Base-by-base conservation (phyloP, 148 eudicot species). In the Vaccinium darrowii region DNA sequence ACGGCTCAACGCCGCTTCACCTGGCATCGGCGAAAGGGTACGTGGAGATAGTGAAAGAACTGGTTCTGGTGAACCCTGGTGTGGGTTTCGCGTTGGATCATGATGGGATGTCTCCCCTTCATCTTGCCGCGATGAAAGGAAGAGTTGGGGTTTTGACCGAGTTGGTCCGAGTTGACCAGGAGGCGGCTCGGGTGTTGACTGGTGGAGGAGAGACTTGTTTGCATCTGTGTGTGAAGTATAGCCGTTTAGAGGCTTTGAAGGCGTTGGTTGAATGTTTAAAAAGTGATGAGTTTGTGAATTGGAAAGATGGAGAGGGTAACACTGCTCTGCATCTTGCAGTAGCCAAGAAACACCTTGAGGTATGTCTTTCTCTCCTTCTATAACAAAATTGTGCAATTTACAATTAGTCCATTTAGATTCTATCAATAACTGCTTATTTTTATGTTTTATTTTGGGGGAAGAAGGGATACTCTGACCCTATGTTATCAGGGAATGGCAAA, bases 81-180 rank as follows among this genome's bases (percentile, higher is more conserved):
- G 33, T 58, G 49, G 85, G 87, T 69, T 53, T 84, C 36, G 85
- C 54, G 25, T 82, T 82, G 49, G 87, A 84, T 33, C 33, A n/a
- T 13, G 84, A 89, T n/a, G 84, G 90, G 21, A 49, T 65, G 23
- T 77, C 75, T 33, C 90, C 90, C 2, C 49, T 84, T n/a, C 90
- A 86, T 53, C 56, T 89, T 0, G 90, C 90, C 2, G 78, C 86
- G 1, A 72, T 86, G 2, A 84, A 88, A 21, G 90, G 90, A 74
- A 78, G 82, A 21, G 58, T 69, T 1, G 76, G 36, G 56, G 81
- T 77, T 50, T 16, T 87, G 78, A 65, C 79, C 36, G 81, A 84
- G 82, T 43, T 89, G 65, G 9, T 82, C 49, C 82, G 49, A 33
- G 81, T 50, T 13, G 52, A n/a, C n/a, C 85, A 83, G 1, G 80